These are phyloP conservation scores for Nitzschia inconspicua DNA, from an alignment of 108 stramenopile genomes.

Conservation along the genomic window DNA sequence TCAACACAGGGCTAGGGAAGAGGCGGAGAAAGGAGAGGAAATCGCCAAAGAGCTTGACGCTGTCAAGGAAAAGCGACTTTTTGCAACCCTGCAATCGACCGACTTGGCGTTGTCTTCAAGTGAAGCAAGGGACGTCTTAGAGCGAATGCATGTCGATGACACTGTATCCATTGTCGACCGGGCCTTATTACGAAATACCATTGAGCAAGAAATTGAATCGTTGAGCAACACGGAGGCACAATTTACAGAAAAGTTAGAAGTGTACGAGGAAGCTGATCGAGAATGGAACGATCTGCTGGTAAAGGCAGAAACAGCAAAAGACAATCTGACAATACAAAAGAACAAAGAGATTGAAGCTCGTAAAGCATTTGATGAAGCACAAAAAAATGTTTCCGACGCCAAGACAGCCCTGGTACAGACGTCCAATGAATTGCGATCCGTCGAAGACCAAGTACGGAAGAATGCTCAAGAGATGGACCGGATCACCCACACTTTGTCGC, in stretches of 20 bases:
- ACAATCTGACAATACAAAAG: background rate
- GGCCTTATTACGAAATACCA: constrained; percentile 6
- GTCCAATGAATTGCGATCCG: constrained; percentile 3
- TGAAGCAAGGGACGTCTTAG: constrained; percentile 30
- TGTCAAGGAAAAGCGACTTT: constrained; percentile 26
- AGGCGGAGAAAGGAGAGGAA: constrained; percentile 15
- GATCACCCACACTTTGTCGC: constrained; percentile 9
- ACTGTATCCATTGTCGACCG: constrained; percentile 11
- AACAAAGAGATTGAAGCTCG: constrained; percentile 26
- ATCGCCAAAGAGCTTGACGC: constrained; percentile 21
- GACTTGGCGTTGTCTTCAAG: constrained; percentile 20
- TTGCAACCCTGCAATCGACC: constrained; percentile 32
- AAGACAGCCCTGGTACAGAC: constrained; percentile 9
- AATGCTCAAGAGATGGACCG: constrained; percentile 36
- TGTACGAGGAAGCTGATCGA: constrained; percentile 10
- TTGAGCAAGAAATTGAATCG: constrained; percentile 31
- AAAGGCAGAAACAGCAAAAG: constrained; percentile 15
- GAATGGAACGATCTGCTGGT: constrained; percentile 18
- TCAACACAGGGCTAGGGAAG: constrained; percentile 12
- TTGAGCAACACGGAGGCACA: constrained; percentile 19
- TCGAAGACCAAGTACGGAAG: constrained; percentile 25
- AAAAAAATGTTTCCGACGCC: constrained; percentile 18
- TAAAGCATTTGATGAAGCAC: constrained; percentile 22
- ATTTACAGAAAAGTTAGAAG: constrained; percentile 20
- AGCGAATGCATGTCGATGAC: constrained; percentile 12